These are phyloP conservation scores for Yarrowia deformans DNA, from an alignment of 805 yeast genomes.

Conservation along the genomic window DNA sequence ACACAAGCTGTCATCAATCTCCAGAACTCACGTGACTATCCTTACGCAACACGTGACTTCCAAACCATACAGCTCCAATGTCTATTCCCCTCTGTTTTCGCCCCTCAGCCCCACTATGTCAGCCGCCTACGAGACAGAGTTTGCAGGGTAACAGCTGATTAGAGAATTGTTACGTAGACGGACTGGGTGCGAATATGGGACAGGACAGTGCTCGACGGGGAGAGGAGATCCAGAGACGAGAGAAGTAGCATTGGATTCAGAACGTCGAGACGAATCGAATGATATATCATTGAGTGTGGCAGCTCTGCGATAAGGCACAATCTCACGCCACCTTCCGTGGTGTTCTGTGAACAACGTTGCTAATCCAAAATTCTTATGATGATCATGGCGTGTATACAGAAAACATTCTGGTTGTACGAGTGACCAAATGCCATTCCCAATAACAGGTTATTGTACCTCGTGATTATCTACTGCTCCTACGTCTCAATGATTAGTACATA, in stretches of 20 bases:
- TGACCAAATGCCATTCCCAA: neutral
- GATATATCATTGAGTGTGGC: neutral
- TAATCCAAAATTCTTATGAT: neutral
- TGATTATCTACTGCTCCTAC: too few species aligned
- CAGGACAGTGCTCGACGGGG: neutral
- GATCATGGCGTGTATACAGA: neutral
- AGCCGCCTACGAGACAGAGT: constrained; percentile 14
- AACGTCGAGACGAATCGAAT: neutral
- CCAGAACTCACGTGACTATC: neutral
- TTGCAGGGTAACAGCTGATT: constrained; percentile 3
- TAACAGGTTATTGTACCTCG: too few species aligned
- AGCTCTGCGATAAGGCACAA: too few species aligned
- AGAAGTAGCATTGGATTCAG: neutral
- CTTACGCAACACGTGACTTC: neutral
- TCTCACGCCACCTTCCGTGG: neutral
- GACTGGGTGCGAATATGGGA: neutral
- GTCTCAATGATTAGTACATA: constrained; percentile 16
- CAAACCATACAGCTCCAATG: neutral
- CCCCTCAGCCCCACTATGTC: neutral
- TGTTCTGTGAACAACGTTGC: neutral
- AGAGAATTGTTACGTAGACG: constrained; percentile 1
- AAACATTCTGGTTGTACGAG: neutral
- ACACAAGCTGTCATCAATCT: too few species aligned
- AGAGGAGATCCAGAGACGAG: neutral
- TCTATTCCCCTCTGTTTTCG: neutral